Evolutionary conservation across 2,329 filamentous ascomycete genomes (phyloP), one percentile per base, ranked within the genome.

Genomic region (Alternaria atra): DNA sequence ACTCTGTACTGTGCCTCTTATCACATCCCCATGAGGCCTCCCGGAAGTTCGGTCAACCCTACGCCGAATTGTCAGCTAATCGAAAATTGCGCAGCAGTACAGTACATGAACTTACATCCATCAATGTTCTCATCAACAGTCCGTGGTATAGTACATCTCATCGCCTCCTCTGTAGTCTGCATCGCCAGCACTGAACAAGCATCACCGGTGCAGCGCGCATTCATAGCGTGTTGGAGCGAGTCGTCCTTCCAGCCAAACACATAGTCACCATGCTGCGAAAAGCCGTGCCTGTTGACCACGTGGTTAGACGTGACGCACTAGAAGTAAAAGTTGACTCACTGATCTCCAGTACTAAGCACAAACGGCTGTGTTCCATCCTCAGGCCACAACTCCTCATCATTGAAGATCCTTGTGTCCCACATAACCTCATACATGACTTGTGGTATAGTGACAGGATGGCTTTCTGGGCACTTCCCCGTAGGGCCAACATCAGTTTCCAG

Each of bases 371-470:
- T 63, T 15, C 69, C 69, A 60, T 72, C 65, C 30, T 51, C 57
- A 2, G 69, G 69, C 68, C 69, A 72, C 17, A 69, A 15, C 0
- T 3, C 47, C 44, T 44, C 61, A 12, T 71, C 63, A 23, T 68
- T 72, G 47, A 73, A 73, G 5, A 12, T n/a, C 55, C 30, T 63
- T 44, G 71, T 69, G 51, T 74, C 68, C 70, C 71, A 74, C 59
- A 73, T 65, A 52, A 74, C 71, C 54, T 74, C 72, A 50, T 72
- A 74, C 72, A 74, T 74, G 0, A 74, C 69, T 55, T 74, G 72
- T 40, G 72, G 72, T 42, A 74, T 71, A 7, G 64, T 55, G 25
- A 74, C 68, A 8, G 70, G 72, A 65, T 73, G 72, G 27, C 58
- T 72, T 44, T 42, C 44, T 17, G 72, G 71, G 50, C 72, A 74